These are phyloP conservation scores for Cetraspora pellucida DNA, from an alignment of 192 early-diverging fungal species.

Conservation along the genomic window DNA sequence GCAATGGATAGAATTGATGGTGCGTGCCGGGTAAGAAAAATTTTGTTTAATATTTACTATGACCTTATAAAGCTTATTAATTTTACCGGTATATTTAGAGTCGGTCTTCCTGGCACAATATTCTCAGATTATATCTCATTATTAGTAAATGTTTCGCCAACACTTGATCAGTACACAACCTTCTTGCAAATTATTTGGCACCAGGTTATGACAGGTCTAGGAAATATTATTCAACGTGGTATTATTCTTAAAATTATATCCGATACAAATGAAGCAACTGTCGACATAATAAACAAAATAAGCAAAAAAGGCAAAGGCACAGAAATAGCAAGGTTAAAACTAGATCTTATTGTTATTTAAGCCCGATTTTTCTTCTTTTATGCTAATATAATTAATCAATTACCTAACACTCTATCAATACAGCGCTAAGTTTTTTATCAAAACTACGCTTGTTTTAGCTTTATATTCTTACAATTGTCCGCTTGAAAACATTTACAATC, in stretches of 20 bases:
- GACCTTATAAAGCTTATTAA: background rate
- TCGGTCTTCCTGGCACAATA: conserved; percentile 40
- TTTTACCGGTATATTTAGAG: conserved; percentile 28
- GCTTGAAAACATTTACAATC: conserved; percentile 16
- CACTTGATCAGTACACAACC: conserved; percentile 34
- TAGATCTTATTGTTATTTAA: too few species aligned
- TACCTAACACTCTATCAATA: too few species aligned
- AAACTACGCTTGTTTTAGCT: conserved; percentile 11
- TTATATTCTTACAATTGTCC: conserved; percentile 27
- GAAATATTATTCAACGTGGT: conserved; percentile 32
- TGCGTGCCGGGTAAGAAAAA: conserved; percentile 41
- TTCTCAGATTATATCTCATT: conserved; percentile 39
- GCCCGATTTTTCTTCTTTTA: too few species aligned
- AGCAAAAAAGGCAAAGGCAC: conserved; percentile 32
- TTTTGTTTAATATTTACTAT: background rate
- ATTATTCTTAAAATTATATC: conserved; percentile 40
- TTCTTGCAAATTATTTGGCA: conserved; percentile 48
- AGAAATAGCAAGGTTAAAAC: conserved; percentile 30
- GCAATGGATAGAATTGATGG: conserved; percentile 42
- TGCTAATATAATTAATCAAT: too few species aligned
- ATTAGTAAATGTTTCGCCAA: conserved; percentile 28
- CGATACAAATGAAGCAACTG: conserved; percentile 38
- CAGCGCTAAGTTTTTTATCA: conserved; percentile 25
- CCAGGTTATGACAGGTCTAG: conserved; percentile 41
- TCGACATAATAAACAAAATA: conserved; percentile 33